Conservation (phyloP, 1,139 yeast genomes). For the Torulaspora globosa region DNA sequence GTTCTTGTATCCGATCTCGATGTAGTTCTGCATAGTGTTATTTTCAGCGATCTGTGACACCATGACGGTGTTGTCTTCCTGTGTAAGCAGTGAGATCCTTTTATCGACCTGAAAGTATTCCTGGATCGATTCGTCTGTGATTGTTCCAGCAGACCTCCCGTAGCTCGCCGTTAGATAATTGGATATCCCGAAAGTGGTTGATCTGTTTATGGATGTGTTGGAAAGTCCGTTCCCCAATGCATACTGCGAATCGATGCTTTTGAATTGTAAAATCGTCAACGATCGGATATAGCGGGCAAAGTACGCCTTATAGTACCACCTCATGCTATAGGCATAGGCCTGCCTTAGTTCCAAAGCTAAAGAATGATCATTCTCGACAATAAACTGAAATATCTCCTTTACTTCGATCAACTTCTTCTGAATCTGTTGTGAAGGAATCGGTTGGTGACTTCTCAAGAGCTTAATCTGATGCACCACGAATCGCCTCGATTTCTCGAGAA, state of each 20-base stretch:
- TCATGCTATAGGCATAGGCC: conserved; percentile 84
- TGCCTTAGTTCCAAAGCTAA: conserved; percentile 69
- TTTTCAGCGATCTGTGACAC: conserved; percentile 85
- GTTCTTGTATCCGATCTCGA: conserved; percentile 71
- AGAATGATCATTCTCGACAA: conserved; percentile 52
- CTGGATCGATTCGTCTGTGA: conserved; percentile 28
- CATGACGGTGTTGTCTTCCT: conserved; percentile 60
- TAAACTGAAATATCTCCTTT: conserved; percentile 56
- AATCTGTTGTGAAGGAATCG: conserved; percentile 63
- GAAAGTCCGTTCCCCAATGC: conserved; percentile 34
- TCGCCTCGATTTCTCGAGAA: conserved; percentile 73
- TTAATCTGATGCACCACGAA: conserved; percentile 63
- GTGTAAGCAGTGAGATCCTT: conserved; percentile 50
- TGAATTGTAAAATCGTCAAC: conserved; percentile 57
- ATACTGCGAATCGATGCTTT: conserved; percentile 49
- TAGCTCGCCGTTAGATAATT: conserved; percentile 28
- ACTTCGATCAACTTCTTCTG: conserved; percentile 62
- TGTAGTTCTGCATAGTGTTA: conserved; percentile 59
- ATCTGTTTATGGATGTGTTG: conserved; percentile 20
- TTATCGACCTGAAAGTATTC: conserved; percentile 58
- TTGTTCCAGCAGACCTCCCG: conserved; percentile 18
- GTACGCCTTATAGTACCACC: conserved; percentile 82
- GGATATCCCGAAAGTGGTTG: conserved; percentile 23
- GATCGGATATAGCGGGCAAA: conserved; percentile 78
- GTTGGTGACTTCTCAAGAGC: conserved; percentile 49